These are phyloP conservation scores for Tetrahymena elliotti DNA, from an alignment of 73 alveolate genomes.

Conservation along the genomic window DNA sequence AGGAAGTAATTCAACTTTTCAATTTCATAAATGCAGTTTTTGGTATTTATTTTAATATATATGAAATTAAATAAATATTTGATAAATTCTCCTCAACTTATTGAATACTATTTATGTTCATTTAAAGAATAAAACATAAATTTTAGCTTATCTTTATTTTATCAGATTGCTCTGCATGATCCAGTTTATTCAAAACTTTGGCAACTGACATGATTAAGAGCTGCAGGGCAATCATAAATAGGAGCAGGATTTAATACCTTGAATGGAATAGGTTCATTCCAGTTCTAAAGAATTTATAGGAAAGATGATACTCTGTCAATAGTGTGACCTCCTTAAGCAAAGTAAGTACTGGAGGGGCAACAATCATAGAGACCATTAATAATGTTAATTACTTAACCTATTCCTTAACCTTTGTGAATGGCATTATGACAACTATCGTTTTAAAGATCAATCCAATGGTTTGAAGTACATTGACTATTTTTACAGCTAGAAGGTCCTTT, in stretches of 20 bases:
- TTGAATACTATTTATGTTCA: no score
- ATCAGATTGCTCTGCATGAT: background rate
- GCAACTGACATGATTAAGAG: background rate
- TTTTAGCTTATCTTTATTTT: no score
- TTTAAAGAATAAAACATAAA: no score
- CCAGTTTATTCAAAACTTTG: background rate
- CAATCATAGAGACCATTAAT: background rate
- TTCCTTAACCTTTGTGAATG: background rate
- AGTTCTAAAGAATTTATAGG: background rate
- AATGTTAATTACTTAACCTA: background rate
- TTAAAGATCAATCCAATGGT: background rate
- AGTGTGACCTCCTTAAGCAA: background rate
- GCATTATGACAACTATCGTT: background rate
- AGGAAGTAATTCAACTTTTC: no score
- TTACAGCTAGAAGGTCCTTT: background rate
- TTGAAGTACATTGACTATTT: background rate
- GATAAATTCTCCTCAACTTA: no score
- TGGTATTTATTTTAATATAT: no score
- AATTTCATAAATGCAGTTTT: no score
- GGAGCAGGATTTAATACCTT: background rate
- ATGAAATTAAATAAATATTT: no score
- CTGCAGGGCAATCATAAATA: background rate
- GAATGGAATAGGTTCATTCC: background rate
- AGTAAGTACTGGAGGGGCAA: background rate
- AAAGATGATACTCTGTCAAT: background rate